These are phyloP conservation scores for Vachellia collinsii DNA, from an alignment of 306 rosid species.

Conservation along the genomic window DNA sequence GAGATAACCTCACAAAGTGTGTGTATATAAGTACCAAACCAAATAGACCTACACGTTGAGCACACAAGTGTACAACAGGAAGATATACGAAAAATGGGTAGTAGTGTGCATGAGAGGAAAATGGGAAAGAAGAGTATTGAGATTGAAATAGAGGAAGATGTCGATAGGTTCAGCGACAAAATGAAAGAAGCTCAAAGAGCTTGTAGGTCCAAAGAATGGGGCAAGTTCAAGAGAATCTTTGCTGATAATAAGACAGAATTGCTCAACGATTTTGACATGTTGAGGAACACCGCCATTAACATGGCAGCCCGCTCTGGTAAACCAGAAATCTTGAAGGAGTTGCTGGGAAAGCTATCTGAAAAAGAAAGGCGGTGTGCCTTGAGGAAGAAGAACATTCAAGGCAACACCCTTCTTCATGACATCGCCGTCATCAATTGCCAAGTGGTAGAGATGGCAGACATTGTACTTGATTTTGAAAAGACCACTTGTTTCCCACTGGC, in stretches of 20 bases:
- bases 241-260: not conserved
- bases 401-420: not conserved
- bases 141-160: too few species aligned
- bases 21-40: too few species aligned
- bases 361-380: not conserved
- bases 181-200: not conserved
- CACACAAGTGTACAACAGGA: too few species aligned
- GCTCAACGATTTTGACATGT: not conserved
- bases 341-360: not conserved
- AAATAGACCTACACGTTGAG: too few species aligned
- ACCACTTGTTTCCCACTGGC: too few species aligned
- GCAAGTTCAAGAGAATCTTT: not conserved
- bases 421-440: not conserved
- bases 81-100: too few species aligned
- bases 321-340: not conserved
- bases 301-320: not conserved
- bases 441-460: not conserved
- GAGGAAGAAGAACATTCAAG: not conserved
- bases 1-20: too few species aligned
- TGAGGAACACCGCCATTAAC: not conserved
- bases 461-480: not conserved
- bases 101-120: too few species aligned
- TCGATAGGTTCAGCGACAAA: too few species aligned
- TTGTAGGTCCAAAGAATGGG: not conserved
- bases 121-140: too few species aligned